Conservation (phyloP, 768 basidiomycete species). For the Pleurotus eryngii region DNA sequence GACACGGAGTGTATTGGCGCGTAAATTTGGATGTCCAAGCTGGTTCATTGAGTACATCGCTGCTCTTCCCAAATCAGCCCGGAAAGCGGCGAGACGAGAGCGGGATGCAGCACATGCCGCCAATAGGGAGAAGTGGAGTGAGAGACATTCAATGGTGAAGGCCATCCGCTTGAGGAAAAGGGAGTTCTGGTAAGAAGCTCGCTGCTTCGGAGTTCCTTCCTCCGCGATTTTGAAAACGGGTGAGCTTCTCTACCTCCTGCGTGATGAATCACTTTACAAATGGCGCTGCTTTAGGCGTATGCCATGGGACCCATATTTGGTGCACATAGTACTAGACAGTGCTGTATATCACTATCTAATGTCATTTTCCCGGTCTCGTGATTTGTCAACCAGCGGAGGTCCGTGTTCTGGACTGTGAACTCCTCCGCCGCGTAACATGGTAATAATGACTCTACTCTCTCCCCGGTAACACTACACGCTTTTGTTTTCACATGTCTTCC, state of each 20-base stretch:
- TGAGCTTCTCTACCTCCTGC: no score
- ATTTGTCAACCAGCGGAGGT: background rate
- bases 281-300: no score
- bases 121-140: constrained; percentile 62
- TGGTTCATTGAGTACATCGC: constrained; percentile 66
- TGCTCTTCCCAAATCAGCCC: constrained; percentile 49
- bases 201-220: no score
- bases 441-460: background rate
- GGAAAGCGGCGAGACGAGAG: constrained; percentile 37
- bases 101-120: constrained; percentile 46
- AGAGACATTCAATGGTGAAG: constrained; percentile 56
- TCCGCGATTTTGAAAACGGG: no score
- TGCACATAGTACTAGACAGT: background rate
- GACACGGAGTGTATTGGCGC: constrained; percentile 66
- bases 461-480: background rate
- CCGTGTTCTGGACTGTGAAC: constrained; percentile 1
- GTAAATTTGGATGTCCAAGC: constrained; percentile 71
- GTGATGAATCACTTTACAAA: no score
- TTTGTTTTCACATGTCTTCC: constrained; percentile 1
- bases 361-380: background rate
- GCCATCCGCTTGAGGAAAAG: constrained; percentile 68
- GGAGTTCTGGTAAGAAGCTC: constrained; percentile 59
- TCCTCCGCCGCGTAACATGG: background rate
- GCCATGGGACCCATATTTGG: no score
- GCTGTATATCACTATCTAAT: background rate